Evolutionary conservation across 805 yeast genomes (phyloP).

Genomic region (Cyberlindnera galapagoensis): DNA sequence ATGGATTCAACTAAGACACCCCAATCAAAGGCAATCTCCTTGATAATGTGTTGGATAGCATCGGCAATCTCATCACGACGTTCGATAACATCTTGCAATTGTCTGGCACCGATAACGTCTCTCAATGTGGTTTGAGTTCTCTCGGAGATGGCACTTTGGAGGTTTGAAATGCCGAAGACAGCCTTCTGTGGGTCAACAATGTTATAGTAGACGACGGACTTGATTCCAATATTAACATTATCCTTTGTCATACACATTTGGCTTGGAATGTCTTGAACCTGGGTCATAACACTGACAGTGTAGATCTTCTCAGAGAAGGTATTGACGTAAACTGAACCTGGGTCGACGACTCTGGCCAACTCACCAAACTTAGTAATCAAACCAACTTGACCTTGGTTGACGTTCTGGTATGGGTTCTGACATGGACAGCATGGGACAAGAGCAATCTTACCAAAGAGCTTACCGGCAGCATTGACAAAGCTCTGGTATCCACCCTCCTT

Average conservation of each 20-base stretch:
- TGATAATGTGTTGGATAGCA: conserved; percentile 53
- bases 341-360: conserved; percentile 56
- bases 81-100: conserved; percentile 65
- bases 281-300: conserved; percentile 47
- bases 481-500: conserved; percentile 35
- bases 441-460: conserved; percentile 36
- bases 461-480: conserved; percentile 36
- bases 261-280: conserved; percentile 58
- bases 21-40: conserved; percentile 60
- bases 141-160: conserved; percentile 51
- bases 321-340: conserved; percentile 60
- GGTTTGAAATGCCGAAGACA: conserved; percentile 46
- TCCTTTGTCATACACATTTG: conserved; percentile 67
- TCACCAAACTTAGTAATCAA: conserved; percentile 63
- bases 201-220: conserved; percentile 63
- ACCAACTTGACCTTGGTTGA: conserved; percentile 65
- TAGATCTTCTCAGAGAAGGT: conserved; percentile 54
- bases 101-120: conserved; percentile 62
- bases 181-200: conserved; percentile 65
- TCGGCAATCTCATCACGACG: conserved; percentile 66
- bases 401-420: conserved; percentile 52
- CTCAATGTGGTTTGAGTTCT: conserved; percentile 69
- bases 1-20: conserved; percentile 65
- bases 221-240: conserved; percentile 54
- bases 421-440: conserved; percentile 39